These are phyloP conservation scores for Mycena latifolia DNA, from an alignment of 768 basidiomycete genomes.

Conservation along the genomic window DNA sequence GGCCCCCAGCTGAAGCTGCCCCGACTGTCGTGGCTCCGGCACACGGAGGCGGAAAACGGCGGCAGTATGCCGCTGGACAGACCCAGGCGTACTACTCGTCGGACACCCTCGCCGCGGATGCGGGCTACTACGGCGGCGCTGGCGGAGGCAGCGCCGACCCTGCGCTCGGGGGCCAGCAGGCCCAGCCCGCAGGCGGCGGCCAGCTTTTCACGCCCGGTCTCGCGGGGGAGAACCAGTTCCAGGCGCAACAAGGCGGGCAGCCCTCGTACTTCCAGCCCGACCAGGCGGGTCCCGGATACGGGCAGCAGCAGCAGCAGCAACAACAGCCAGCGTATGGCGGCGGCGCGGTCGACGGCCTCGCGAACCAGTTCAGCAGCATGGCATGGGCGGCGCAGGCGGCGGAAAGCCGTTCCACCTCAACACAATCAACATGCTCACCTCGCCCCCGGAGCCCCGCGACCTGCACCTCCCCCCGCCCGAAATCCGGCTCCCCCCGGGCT, in stretches of 20 bases:
- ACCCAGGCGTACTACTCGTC: conserved; percentile 85
- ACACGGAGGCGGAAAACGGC: conserved; percentile 68
- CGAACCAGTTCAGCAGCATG: conserved; percentile 93
- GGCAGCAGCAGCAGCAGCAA: conserved; percentile 51
- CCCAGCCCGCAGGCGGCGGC: conserved; percentile 50
- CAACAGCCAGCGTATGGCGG: conserved; percentile 48
- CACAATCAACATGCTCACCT: conserved; percentile 93
- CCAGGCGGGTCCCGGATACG: conserved; percentile 41
- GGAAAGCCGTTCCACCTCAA: conserved; percentile 83
- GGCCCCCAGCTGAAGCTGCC: conserved; percentile 51
- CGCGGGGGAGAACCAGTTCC: conserved; percentile 76
- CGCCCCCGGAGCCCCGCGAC: conserved; percentile 92
- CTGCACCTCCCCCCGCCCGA: conserved; percentile 87
- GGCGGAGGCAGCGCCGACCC: conserved; percentile 45
- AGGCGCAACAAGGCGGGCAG: conserved; percentile 64
- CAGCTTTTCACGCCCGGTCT: conserved; percentile 92
- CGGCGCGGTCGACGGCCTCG: conserved; percentile 67
- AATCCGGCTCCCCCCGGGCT: conserved; percentile 88
- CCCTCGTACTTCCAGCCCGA: conserved; percentile 48
- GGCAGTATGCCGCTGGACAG: conserved; percentile 95
- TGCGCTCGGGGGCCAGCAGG: conserved; percentile 43
- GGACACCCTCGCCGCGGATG: conserved; percentile 56
- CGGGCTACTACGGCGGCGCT: conserved; percentile 55
- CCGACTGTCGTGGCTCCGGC: conserved; percentile 55
- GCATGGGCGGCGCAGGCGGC: conserved; percentile 71